Evolutionary conservation across 2,329 filamentous ascomycete species (phyloP), one percentile per base, ranked within the genome.

Genomic region (Colletotrichum trifolii): DNA sequence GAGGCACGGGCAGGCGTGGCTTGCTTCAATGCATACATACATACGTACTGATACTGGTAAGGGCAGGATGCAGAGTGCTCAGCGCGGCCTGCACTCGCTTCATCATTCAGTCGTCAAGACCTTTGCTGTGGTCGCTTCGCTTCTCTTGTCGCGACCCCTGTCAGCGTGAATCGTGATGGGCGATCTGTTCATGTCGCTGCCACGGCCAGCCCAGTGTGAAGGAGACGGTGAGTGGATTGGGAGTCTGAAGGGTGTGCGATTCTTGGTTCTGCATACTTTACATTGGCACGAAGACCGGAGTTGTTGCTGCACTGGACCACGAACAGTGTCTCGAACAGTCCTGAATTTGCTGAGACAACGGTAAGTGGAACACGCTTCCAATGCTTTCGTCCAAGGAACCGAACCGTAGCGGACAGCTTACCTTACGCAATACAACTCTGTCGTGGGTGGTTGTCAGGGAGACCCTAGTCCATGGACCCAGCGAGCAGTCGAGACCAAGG

Each of bases 401-500:
- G 58, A 66, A 55, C 63, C 53, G 47, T 63, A 63, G 53, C 17
- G 63, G 59, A 59, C 63, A 66, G 48, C 47, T 17, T 17, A 17
- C 17, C 17, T 17, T 17, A 17, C 17, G 17, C 17, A 17, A 17
- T 17, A 58, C 43, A 25, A 25, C 25, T 5, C 25, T 25, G 25
- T 25, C 25, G 25, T 48, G 7, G 34, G 53, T 53, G 63, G 58
- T 63, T 63, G 63, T 46, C 47, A 57, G 63, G 63, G 63, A 63
- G 58, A 66, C 58, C 63, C 63, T 58, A 38, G 63, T 63, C 34
- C 15, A 11, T 12, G 36, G 50, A 52, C 48, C 42, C 39, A 48
- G 33, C 52, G 53, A 66, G 47, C 25, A 63, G 63, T 63, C 59
- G 63, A 66, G 63, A 66, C 63, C 63, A 65, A 65, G 63, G 63